Conservation (phyloP, 2,329 filamentous ascomycete genomes). For the Diaporthe vexans region DNA sequence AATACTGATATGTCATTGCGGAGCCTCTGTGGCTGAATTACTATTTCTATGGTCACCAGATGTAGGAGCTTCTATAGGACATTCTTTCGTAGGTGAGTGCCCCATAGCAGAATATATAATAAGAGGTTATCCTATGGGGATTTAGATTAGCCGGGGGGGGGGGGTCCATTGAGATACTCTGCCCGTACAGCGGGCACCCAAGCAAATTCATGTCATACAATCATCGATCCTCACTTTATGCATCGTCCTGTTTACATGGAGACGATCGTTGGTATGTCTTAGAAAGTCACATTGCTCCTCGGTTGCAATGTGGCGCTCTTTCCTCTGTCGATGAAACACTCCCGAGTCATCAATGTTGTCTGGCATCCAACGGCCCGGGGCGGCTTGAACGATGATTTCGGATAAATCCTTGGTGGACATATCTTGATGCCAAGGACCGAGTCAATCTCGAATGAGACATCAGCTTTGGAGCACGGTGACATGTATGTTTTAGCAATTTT, state of each 20-base stretch:
- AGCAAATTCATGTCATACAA: neutral
- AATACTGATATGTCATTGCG: too few relatives aligned
- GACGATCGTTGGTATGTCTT: neutral
- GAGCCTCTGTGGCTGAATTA: too few relatives aligned
- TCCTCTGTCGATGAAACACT: neutral
- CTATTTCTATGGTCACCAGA: too few relatives aligned
- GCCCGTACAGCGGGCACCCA: too few relatives aligned
- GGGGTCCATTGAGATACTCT: too few relatives aligned
- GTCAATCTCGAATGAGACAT: neutral
- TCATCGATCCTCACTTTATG: neutral
- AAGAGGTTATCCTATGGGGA: too few relatives aligned
- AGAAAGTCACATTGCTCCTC: neutral
- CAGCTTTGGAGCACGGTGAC: neutral
- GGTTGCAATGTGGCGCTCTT: neutral
- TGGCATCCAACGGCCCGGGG: neutral
- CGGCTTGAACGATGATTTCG: neutral
- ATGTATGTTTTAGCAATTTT: too few relatives aligned
- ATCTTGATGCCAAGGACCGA: neutral
- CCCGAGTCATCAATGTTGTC: neutral
- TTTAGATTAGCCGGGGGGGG: too few relatives aligned
- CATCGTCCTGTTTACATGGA: neutral
- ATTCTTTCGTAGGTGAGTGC: too few relatives aligned
- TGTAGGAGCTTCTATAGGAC: too few relatives aligned
- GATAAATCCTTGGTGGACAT: neutral
- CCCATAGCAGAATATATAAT: too few relatives aligned